Evolutionary conservation across 345 rosid species (phyloP), one percentile per base, ranked within the genome.

Genomic region (Bruguiera parviflora): DNA sequence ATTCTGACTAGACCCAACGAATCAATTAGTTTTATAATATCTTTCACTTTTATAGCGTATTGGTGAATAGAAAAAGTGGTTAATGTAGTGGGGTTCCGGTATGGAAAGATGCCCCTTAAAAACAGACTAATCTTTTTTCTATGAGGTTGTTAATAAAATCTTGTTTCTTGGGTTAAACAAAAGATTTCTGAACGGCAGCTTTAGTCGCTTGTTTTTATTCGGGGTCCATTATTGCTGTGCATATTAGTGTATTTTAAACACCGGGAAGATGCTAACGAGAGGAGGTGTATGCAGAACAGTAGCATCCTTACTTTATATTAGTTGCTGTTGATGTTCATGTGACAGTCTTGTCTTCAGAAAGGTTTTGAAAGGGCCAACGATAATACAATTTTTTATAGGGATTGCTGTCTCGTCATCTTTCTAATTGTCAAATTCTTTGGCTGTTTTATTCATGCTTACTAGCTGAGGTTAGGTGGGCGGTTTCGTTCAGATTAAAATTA

Each of bases 1-100:
- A 81, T 78, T 82, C 83, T 84, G 85, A 82, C 85, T 67, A 79
- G 85, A 68, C 79, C 82, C 87, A 75, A 67, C 80, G 81, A 79
- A 85, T 75, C 75, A 75, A 63, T 24, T 63, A 71, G 70, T 69
- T 76, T 67, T 81, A 60, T 64, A 58, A 67, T 68, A 67, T 46
- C 68, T 58, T 74, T 65, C 27, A 63, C 61, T 67, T 77, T 74
- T 27, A 6, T 33, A 53, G 73, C 43, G 21, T 37, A 25, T 52
- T 65, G 64, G 28, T 55, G 15, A 46, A 51, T 56, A 56, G 27
- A 47, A 43, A 59, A 69, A 65, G 56, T 55, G 58, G 28, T 53
- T 61, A 71, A 49, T 75, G 70, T 78, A 70, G 89, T 83, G 89
- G 88, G 73, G 63, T 71, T 80, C 82, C 70, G 74, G 82, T 72